Evolutionary conservation across 1,284 basidiomycete species (phyloP).

Genomic region (Clitocybe nebularis): DNA sequence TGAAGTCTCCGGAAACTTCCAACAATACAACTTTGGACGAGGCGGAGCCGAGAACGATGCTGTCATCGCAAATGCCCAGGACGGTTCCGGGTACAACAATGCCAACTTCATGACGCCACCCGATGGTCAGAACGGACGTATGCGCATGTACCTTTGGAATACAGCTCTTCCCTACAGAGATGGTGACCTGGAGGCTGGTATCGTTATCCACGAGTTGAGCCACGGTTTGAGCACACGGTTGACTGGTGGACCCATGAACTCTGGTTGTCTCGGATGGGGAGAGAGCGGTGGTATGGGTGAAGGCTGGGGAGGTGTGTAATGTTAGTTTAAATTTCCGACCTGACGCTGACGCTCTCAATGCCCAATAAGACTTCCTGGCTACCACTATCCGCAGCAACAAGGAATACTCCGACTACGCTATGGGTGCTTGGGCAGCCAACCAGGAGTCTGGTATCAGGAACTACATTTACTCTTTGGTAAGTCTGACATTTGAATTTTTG

Average conservation of each 20-base stretch:
- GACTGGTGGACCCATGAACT: conserved; percentile 92
- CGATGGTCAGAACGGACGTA: conserved; percentile 74
- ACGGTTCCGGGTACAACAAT: conserved; percentile 90
- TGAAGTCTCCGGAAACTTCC: conserved; percentile 93
- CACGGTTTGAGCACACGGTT: conserved; percentile 93
- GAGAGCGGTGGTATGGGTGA: conserved; percentile 97
- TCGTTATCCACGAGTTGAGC: conserved; percentile 86
- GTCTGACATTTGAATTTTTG: conserved; percentile 19
- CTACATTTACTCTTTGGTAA: conserved; percentile 75
- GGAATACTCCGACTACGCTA: conserved; percentile 75
- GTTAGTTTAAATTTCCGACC: background rate
- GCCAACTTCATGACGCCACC: conserved; percentile 84
- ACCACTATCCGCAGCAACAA: conserved; percentile 77
- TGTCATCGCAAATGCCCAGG: conserved; percentile 93
- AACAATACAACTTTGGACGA: conserved; percentile 91
- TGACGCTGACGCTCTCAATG: conserved; percentile 5
- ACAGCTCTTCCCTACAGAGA: conserved; percentile 87
- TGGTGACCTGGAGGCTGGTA: conserved; percentile 92
- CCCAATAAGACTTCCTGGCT: conserved; percentile 69
- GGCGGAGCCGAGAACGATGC: conserved; percentile 87
- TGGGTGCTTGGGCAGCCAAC: conserved; percentile 96
- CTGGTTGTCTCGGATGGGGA: conserved; percentile 91
- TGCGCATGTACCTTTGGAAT: conserved; percentile 98
- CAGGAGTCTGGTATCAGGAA: conserved; percentile 77
- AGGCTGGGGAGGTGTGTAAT: conserved; percentile 73